Evolutionary conservation across 2,329 filamentous ascomycete species (phyloP).

Genomic region (Neoscytalidium dimidiatum): DNA sequence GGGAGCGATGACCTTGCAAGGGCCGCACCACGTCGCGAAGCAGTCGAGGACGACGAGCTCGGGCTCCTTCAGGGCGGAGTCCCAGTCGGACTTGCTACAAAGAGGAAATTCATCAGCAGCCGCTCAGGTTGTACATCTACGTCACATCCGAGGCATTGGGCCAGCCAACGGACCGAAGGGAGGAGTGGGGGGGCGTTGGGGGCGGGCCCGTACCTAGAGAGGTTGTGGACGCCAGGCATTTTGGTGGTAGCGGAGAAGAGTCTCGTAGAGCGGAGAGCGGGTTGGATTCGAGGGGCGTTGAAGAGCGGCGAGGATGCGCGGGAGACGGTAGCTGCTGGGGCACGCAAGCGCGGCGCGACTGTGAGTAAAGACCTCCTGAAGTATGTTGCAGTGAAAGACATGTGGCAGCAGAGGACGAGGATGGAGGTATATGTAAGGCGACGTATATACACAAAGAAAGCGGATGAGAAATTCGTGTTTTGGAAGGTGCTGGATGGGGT

Average conservation of each 20-base stretch:
- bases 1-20: conserved; percentile 89
- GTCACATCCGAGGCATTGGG: not conserved
- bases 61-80: conserved; percentile 52
- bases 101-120: not conserved
- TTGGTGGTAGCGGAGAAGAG: conserved; percentile 42
- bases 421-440: conserved; percentile 20
- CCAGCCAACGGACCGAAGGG: not conserved
- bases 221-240: conserved; percentile 53
- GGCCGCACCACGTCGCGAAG: conserved; percentile 90
- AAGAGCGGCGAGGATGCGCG: conserved; percentile 28
- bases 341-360: conserved; percentile 35
- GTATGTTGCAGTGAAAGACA: conserved; percentile 33
- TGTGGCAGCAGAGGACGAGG: conserved; percentile 19
- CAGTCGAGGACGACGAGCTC: conserved; percentile 79
- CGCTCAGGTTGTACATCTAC: not conserved
- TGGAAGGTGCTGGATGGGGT: conserved; percentile 32
- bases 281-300: conserved; percentile 32
- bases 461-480: conserved; percentile 5
- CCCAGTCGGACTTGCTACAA: conserved; percentile 61
- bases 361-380: conserved; percentile 47
- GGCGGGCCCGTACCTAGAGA: conserved; percentile 41
- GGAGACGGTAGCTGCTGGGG: conserved; percentile 24
- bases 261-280: conserved; percentile 31
- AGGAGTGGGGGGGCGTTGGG: conserved; percentile 1
- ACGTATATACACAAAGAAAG: conserved; percentile 29